A percentile compares a stretch with the other conserved stretches of the same genome.
phyloP scores from a whole-genome alignment of 768 basidiomycete species.

The Atractiella rhizophila region DNA sequence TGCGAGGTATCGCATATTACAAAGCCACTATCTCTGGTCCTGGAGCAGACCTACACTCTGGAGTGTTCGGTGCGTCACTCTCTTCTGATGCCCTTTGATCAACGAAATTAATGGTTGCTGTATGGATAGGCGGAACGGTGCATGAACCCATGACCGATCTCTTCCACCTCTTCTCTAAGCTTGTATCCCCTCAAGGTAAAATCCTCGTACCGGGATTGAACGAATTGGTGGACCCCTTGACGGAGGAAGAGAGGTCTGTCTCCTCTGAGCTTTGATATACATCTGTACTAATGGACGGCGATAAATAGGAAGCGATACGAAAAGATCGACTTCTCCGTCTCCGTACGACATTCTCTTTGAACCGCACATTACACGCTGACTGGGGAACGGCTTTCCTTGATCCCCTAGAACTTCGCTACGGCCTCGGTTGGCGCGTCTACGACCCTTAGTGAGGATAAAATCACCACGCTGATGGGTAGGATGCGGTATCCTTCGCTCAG shows the following conservation, averaged over 20 bases:
- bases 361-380: background rate
- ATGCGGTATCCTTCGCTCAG: constrained; percentile 66
- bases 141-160: constrained; percentile 76
- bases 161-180: constrained; percentile 52
- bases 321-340: constrained; percentile 16
- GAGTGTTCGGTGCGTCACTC: constrained; percentile 43
- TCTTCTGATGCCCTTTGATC: background rate
- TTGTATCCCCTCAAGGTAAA: constrained; percentile 49
- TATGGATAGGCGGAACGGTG: constrained; percentile 21
- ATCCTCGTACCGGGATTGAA: constrained; percentile 76
- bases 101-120: background rate
- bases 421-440: constrained; percentile 47
- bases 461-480: constrained; percentile 50
- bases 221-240: constrained; percentile 50
- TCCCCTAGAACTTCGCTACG: constrained; percentile 45
- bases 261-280: constrained; percentile 8
- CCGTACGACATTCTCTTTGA: too few species aligned
- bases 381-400: too few species aligned
- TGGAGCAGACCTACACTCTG: constrained; percentile 66
- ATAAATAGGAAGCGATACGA: constrained; percentile 22
- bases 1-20: constrained; percentile 64
- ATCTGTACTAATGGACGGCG: background rate
- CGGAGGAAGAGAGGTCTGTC: constrained; percentile 47
- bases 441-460: constrained; percentile 51
- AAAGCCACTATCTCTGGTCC: constrained; percentile 60